Evolutionary conservation across 257 asterid species (phyloP).

Genomic region (Lantana camara): DNA sequence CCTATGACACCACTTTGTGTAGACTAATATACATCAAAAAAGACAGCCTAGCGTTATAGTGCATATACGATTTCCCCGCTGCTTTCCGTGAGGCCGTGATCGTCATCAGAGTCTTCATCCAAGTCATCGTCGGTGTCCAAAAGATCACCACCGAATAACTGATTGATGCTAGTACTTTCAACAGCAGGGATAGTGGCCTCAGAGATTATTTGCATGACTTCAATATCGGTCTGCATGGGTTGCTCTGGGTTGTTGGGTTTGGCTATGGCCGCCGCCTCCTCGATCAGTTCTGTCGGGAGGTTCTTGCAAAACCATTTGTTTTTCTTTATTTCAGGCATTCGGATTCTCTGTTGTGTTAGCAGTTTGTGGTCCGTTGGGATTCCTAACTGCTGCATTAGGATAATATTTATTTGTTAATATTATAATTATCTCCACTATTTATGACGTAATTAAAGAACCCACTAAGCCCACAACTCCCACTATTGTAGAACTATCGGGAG

Average conservation of each 20-base stretch:
- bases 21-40: constrained; percentile 5
- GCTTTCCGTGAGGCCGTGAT: constrained; percentile 89
- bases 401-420: too few relatives aligned
- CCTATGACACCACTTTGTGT: too few relatives aligned
- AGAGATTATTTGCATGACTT: constrained; percentile 85
- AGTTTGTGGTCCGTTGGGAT: too few relatives aligned
- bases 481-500: too few relatives aligned
- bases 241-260: constrained; percentile 82
- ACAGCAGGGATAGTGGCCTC: constrained; percentile 95
- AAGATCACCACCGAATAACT: constrained; percentile 73
- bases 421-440: too few relatives aligned
- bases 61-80: constrained; percentile 95
- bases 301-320: constrained; percentile 92
- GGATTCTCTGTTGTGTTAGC: constrained; percentile 93
- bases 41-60: too few relatives aligned
- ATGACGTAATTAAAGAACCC: too few relatives aligned
- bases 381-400: too few relatives aligned
- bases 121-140: constrained; percentile 88
- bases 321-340: constrained; percentile 81
- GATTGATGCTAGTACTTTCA: constrained; percentile 64
- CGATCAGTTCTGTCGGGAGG: constrained; percentile 81
- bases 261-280: constrained; percentile 53
- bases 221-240: constrained; percentile 78
- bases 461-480: too few relatives aligned
- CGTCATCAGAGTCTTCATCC: constrained; percentile 94